Base-by-base conservation (phyloP, 78 protist genomes). In the Anaeramoeba flamelloides region DNA sequence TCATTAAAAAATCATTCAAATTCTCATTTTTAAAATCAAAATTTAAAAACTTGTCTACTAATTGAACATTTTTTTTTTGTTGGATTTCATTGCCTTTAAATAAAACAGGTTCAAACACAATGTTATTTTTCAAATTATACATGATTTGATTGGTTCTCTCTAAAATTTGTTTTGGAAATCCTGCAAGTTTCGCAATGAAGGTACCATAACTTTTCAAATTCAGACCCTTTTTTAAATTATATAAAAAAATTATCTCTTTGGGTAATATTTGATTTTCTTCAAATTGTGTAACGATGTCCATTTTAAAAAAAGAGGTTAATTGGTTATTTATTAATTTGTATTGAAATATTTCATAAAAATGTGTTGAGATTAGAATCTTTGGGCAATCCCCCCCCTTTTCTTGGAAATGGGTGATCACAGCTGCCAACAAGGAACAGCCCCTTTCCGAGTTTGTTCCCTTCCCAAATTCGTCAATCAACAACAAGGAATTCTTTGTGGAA, bases 391-490 rank as follows among this genome's bases (percentile, higher is more conserved):
- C 22, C 36, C 40, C 76, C 1, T 38, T 37, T 22, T 0, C 75
- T 36, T 3, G 26, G 36, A 84, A 39, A n/a, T 83, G 8, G 2
- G 1, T 26, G 33, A 84, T 36, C 40, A 37, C 34, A 26, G 81
- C 74, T 4, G 32, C 37, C 12, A 84, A 39, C 17, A 83, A 26
- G 0, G 82, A 36, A 36, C 38, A 34, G 0, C 86, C 87, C 38
- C 75, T 80, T 2, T 2, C 36, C 33, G 41, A n/a, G 2, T 83
- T 1, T 0, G 90, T 87, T 34, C 89, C 90, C 36, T 88, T 88
- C 30, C 90, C 90, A 75, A 88, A 88, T 83, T 88, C 90, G 34
- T 88, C 90, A 1, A 88, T 0, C 26, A 88, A 2, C 26, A 86
- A 76, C 34, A 88, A 77, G 0, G 85, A 39, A 3, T 41, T 39